Conservation (phyloP, 192 early-diverging fungal species). For the Coemansia sp. region DNA sequence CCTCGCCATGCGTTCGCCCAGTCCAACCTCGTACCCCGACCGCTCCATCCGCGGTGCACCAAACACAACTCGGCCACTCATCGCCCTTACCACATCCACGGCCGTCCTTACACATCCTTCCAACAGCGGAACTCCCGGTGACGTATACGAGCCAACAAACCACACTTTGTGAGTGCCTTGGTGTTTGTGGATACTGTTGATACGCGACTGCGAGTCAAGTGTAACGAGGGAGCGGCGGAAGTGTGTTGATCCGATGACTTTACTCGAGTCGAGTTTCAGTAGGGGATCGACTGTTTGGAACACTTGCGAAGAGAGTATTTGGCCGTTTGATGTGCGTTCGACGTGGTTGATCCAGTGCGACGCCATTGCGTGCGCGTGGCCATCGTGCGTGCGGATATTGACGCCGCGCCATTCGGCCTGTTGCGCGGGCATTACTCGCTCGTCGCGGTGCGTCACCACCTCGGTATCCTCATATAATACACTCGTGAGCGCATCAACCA, state of each 20-base stretch:
- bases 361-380: constrained; percentile 29
- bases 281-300: constrained; percentile 66
- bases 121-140: constrained; percentile 62
- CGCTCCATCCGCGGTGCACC: constrained; percentile 20
- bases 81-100: constrained; percentile 54
- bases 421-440: constrained; percentile 39
- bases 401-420: constrained; percentile 47
- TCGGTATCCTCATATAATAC: constrained; percentile 47
- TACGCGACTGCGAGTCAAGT: constrained; percentile 52
- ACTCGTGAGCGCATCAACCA: constrained; percentile 32
- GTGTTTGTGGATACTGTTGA: constrained; percentile 47
- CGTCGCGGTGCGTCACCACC: constrained; percentile 48
- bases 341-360: constrained; percentile 57
- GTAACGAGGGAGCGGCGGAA: constrained; percentile 64
- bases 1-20: constrained; percentile 27
- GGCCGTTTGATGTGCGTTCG: constrained; percentile 45
- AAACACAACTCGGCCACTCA: constrained; percentile 25
- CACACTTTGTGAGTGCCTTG: constrained; percentile 50
- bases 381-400: constrained; percentile 33
- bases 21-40: constrained; percentile 26
- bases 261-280: constrained; percentile 32
- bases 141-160: constrained; percentile 61
- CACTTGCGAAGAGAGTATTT: constrained; percentile 31
- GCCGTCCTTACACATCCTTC: constrained; percentile 64
- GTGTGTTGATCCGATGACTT: constrained; percentile 41